Percentiles rank a stretch among this genome's conserved stretches.
phyloP scores from a whole-genome alignment of 2,329 filamentous ascomycete genomes.

The Neophaeococcomyces aloes region DNA sequence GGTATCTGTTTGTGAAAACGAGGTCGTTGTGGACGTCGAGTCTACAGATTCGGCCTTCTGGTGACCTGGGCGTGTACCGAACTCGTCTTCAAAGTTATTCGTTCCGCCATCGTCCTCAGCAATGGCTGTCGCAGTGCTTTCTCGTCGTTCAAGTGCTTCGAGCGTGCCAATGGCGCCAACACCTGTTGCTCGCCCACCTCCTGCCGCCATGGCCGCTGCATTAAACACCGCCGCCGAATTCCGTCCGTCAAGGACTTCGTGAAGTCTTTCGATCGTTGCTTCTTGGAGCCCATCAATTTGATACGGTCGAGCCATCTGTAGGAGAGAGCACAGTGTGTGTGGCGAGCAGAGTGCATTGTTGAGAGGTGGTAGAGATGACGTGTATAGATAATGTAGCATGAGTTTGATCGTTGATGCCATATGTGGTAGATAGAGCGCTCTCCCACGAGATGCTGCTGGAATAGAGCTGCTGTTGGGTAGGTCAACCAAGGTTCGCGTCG shows the following conservation, averaged over 20 bases:
- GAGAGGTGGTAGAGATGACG: constrained; percentile 69
- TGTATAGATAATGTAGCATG: constrained; percentile 87
- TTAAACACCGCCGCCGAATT: constrained; percentile 98
- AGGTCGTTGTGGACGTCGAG: constrained; percentile 18
- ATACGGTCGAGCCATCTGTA: constrained; percentile 89
- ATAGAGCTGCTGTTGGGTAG: constrained; percentile 44
- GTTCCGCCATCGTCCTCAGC: background rate
- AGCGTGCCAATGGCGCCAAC: constrained; percentile 31
- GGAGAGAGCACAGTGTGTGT: constrained; percentile 86
- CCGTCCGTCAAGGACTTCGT: constrained; percentile 77
- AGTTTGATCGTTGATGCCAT: constrained; percentile 82
- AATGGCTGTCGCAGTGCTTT: constrained; percentile 17
- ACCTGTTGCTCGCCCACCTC: constrained; percentile 63
- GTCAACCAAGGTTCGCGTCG: constrained; percentile 30
- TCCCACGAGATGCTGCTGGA: constrained; percentile 55
- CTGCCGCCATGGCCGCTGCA: constrained; percentile 93
- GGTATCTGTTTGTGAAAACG: constrained; percentile 18
- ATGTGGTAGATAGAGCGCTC: constrained; percentile 86
- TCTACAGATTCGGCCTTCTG: constrained; percentile 18
- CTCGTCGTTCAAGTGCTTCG: constrained; percentile 31
- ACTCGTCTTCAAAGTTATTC: background rate
- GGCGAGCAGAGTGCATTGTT: constrained; percentile 76
- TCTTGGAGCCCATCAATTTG: constrained; percentile 86
- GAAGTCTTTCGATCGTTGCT: constrained; percentile 81
- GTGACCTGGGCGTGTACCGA: constrained; percentile 14